Base-by-base conservation (phyloP, 495 filamentous ascomycete genomes). In the Collariella sp. region DNA sequence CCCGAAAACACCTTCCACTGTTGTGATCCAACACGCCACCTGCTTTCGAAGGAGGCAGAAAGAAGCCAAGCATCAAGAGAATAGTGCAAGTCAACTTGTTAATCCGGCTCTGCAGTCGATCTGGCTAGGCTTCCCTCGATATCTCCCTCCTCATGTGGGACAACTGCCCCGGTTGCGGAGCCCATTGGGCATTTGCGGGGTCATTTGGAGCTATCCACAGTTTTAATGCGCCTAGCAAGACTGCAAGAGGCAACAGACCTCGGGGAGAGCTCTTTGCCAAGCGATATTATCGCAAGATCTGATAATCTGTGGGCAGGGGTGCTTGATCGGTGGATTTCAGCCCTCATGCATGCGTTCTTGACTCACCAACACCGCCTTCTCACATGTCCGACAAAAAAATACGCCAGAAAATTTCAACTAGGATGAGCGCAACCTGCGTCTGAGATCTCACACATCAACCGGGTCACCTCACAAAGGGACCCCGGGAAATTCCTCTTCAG, bases 361-460 rank as follows among this genome's bases (percentile, higher is more conserved):
- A 56, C 39, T 56, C 54, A 50, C 45, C 38, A 55, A 26, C 45
- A 34, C 46, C 46, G 31, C 23, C 39, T 38, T 56, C 22, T 43
- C 36, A 33, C 22, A 7, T 36, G 19, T 43, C n/a, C 12, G 24
- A 6, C n/a, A 29, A 15, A 19, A 12, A 45, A 38, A 45, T 38
- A 29, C 13, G 35, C 2, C 1, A 20, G 12, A 23, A 29, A 34
- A 48, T n/a, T 7, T 3, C 31, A 4, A 5, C 9, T 12, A 43
- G 22, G 38, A 56, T 56, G 54, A 38, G 29, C 31, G 11, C 13
- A 0, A 3, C 16, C 9, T 46, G 11, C 33, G 19, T 46, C 46
- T 56, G 46, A 56, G 22, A 43, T 9, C 23, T 16, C 10, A 39
- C 19, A 29, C 16, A 6, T 22, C 31, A 31, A 34, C 46, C 46